Percentiles rank a stretch among this genome's conserved stretches.
These are phyloP conservation scores for Blastobotrys robertii DNA, from an alignment of 805 yeast genomes.

Conservation along the genomic window DNA sequence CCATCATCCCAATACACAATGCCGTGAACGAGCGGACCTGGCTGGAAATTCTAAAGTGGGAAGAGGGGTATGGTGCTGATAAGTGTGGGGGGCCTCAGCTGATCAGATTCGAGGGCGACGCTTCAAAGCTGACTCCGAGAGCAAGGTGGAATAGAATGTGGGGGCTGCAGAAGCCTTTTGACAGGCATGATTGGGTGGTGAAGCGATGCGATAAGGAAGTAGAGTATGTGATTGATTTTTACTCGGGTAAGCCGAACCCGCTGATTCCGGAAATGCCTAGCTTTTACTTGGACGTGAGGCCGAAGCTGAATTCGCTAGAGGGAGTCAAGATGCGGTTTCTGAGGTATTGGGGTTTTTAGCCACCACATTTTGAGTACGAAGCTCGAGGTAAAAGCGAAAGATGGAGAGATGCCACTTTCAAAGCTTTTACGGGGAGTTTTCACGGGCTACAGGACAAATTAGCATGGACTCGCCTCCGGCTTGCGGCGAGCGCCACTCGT, in stretches of 20 bases:
- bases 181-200: conserved; percentile 91
- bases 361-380: neutral
- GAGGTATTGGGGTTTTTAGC: conserved; percentile 35
- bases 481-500: neutral
- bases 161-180: conserved; percentile 78
- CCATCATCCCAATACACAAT: conserved; percentile 90
- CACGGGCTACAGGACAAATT: too few species aligned
- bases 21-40: conserved; percentile 90
- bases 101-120: conserved; percentile 83
- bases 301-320: conserved; percentile 73
- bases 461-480: too few species aligned
- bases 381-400: neutral
- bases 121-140: conserved; percentile 75
- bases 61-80: conserved; percentile 28
- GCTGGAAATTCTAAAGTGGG: conserved; percentile 81
- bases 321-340: conserved; percentile 64
- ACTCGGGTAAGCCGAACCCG: conserved; percentile 47
- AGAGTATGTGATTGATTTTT: conserved; percentile 91
- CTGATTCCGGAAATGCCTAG: conserved; percentile 40
- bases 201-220: conserved; percentile 74
- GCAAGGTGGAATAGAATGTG: conserved; percentile 55
- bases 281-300: conserved; percentile 83
- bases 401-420: too few species aligned
- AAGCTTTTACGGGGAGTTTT: too few species aligned
- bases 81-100: conserved; percentile 77